Evolutionary conservation across 2,329 filamentous ascomycete species (phyloP).

Genomic region (Chaetomiaceae sp.): DNA sequence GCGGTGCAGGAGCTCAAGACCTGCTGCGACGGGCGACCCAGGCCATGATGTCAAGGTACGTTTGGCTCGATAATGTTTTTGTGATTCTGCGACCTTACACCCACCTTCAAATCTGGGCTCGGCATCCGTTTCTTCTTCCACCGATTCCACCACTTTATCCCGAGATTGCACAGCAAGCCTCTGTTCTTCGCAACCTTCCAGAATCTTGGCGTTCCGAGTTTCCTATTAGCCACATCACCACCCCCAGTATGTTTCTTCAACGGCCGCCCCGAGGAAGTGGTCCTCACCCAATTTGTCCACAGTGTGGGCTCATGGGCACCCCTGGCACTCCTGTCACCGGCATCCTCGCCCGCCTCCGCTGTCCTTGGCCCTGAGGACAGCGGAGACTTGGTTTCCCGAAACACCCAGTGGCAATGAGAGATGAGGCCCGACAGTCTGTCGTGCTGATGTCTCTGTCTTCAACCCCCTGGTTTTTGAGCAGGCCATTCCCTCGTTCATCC

Average conservation of each 20-base stretch:
- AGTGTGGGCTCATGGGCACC: not conserved
- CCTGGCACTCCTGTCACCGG: not conserved
- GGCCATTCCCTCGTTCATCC: not conserved
- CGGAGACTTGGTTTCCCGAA: not conserved
- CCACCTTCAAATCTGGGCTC: too few species aligned
- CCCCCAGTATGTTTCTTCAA: conserved; percentile 4
- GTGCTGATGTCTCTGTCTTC: conserved; percentile 1
- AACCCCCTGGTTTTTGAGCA: conserved; percentile 4
- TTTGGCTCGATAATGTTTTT: conserved; percentile 31
- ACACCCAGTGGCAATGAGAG: conserved; percentile 14
- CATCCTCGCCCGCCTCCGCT: not conserved
- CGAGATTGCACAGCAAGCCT: conserved; percentile 11
- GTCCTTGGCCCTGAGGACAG: not conserved
- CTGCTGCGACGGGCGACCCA: conserved; percentile 58
- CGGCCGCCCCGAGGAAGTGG: not conserved
- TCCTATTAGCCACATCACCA: conserved; percentile 21
- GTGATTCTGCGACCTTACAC: not conserved
- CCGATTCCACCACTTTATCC: conserved; percentile 21
- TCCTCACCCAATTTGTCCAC: not conserved
- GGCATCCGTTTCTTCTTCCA: not conserved
- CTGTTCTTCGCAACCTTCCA: conserved; percentile 21
- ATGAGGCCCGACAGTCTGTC: conserved; percentile 4
- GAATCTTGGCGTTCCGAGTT: conserved; percentile 18
- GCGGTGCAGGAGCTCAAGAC: conserved; percentile 46
- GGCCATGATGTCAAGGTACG: conserved; percentile 59